Percentiles rank a stretch among this genome's conserved stretches.
These are phyloP conservation scores for Salvia sclarea DNA, from an alignment of 305 asterid species.

Conservation along the genomic window DNA sequence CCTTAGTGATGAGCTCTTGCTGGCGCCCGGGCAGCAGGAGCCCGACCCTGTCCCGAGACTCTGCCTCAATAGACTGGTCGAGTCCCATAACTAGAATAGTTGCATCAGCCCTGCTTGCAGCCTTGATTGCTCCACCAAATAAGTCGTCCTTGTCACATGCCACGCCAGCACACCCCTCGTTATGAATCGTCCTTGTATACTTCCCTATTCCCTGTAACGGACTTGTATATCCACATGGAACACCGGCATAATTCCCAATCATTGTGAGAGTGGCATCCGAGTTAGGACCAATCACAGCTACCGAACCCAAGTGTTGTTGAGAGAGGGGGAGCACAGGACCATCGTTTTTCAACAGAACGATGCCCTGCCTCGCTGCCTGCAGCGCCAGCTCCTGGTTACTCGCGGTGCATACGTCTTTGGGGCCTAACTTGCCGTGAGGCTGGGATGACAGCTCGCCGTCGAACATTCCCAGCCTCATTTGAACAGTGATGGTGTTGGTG, in stretches of 20 bases:
- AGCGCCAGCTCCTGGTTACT: conserved; percentile 59
- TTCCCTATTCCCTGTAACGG: conserved; percentile 62
- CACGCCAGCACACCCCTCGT: conserved; percentile 51
- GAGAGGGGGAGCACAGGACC: conserved; percentile 57
- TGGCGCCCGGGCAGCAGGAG: conserved; percentile 59
- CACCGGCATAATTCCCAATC: conserved; percentile 76
- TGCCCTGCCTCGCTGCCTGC: conserved; percentile 68
- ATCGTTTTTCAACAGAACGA: conserved; percentile 58
- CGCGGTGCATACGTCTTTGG: conserved; percentile 53
- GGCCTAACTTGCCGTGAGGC: conserved; percentile 51
- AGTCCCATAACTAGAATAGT: conserved; percentile 62
- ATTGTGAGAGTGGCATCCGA: conserved; percentile 58
- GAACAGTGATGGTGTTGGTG: conserved; percentile 55
- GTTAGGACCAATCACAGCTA: conserved; percentile 71
- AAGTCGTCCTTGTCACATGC: conserved; percentile 45
- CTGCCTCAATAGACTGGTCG: conserved; percentile 72
- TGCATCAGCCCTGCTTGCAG: conserved; percentile 58
- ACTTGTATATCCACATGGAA: conserved; percentile 64
- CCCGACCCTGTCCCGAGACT: conserved; percentile 54
- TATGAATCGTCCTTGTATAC: conserved; percentile 47
- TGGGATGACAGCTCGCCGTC: conserved; percentile 58
- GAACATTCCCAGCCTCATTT: conserved; percentile 81
- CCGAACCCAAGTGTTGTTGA: conserved; percentile 29
- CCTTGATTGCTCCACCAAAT: conserved; percentile 47
- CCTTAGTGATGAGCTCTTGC: conserved; percentile 55